phyloP scores from a whole-genome alignment of 2,329 filamentous ascomycete genomes.

The Trichoderma atrobrunneum region DNA sequence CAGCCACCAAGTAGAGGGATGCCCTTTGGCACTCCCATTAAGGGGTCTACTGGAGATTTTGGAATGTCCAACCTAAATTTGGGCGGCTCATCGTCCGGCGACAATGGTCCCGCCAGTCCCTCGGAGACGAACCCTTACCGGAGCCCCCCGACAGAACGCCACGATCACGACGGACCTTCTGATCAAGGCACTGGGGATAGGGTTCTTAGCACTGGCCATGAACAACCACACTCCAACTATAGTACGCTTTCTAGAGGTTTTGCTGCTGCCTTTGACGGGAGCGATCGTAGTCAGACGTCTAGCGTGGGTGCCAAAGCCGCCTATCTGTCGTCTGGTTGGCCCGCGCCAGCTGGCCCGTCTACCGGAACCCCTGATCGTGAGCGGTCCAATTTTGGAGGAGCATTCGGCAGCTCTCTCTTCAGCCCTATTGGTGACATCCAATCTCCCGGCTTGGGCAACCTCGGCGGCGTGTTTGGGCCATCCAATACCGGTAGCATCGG shows the following conservation, averaged over 20 bases:
- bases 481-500: constrained; percentile 63
- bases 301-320: constrained; percentile 76
- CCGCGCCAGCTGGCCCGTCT: constrained; percentile 54
- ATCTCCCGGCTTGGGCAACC: constrained; percentile 65
- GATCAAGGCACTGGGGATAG: constrained; percentile 51
- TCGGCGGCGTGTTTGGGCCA: constrained; percentile 70
- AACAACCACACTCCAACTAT: constrained; percentile 49
- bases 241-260: constrained; percentile 54
- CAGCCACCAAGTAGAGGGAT: constrained; percentile 36
- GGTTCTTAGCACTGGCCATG: constrained; percentile 40
- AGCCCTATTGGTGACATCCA: constrained; percentile 74
- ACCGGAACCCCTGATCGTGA: constrained; percentile 67
- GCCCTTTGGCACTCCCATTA: constrained; percentile 53
- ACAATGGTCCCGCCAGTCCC: constrained; percentile 76
- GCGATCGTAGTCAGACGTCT: constrained; percentile 90
- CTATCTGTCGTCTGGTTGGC: constrained; percentile 65
- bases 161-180: constrained; percentile 58
- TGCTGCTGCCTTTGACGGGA: constrained; percentile 59
- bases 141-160: constrained; percentile 77
- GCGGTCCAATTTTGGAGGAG: constrained; percentile 51
- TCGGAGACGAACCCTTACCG: constrained; percentile 96
- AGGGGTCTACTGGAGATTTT: constrained; percentile 56
- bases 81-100: constrained; percentile 49
- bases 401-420: constrained; percentile 79
- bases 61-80: constrained; percentile 60